Base-by-base conservation (phyloP, 345 rosid genomes). In the Corchorus olitorius region DNA sequence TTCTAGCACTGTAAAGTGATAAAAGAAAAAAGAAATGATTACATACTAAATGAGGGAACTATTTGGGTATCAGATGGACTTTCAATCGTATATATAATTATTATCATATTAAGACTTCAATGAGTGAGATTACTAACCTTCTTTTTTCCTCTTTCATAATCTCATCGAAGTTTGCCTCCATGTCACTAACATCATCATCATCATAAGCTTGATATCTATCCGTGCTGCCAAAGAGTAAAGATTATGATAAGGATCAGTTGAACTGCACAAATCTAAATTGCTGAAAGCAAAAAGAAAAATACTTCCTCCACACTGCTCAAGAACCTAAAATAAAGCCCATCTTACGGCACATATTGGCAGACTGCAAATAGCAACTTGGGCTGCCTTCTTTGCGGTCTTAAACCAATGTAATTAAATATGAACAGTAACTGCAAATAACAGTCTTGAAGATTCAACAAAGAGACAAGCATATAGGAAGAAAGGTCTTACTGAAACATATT, bases 161-260 rank as follows among this genome's bases (percentile, higher is more conserved):
- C 68, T 96, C 99, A 0, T 89, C 97, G 54, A 81, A 96, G 73
- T 85, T 85, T 45, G 97, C 97, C 83, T 93, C 99, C 99, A 93
- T 96, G 85, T 89, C 85, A 70, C 88, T 75, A 68, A 82, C 90
- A 73, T 89, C 93, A 19, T 89, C 91, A 19, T 86, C 89, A 65
- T 82, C 86, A 52, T 52, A 76, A 14, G 46, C 71, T 12, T 85
- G 80, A 78, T n/a, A 86, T 70, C 80, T 82, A 6, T 77, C 35
- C 6, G 83, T 81, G 4, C 89, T 88, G 88, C 75, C 82, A 63
- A 65, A 52, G 37, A 75, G 74, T 35, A n/a, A 58, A 8, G 43
- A 39, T 46, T 62, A 48, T n/a, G 41, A 13, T 35, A 19, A 78
- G 16, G 52, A 53, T 65, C 39, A 7, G 10, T 2, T 3, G 8